These are phyloP conservation scores for Eucalyptus coolabah DNA, from an alignment of 345 rosid species.

Conservation along the genomic window DNA sequence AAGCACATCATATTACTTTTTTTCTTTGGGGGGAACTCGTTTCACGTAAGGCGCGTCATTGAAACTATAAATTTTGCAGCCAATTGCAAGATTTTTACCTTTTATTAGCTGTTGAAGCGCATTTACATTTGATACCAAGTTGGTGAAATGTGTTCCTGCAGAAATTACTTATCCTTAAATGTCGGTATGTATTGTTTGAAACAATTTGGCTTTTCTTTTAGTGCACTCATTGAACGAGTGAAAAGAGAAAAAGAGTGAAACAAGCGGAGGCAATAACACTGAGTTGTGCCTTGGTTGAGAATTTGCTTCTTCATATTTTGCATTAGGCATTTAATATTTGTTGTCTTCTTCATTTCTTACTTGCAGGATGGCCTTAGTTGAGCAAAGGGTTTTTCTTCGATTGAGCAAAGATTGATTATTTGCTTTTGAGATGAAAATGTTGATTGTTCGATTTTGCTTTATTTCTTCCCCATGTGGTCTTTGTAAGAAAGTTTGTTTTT, in stretches of 20 bases:
- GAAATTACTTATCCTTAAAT: not conserved
- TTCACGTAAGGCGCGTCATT: not conserved
- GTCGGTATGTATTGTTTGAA: not conserved
- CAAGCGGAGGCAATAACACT: rapidly evolving
- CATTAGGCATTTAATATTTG: no score
- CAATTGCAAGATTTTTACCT: not conserved
- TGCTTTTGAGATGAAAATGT: no score
- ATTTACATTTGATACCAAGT: not conserved
- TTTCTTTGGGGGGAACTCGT: not conserved
- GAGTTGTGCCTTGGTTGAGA: no score
- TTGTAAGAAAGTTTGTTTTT: no score
- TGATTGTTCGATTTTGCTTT: no score
- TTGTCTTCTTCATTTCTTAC: no score
- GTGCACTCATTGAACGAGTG: not conserved
- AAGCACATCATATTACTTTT: not conserved
- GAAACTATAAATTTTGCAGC: rapidly evolving
- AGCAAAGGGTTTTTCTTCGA: no score
- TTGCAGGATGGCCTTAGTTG: no score
- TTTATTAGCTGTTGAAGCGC: rapidly evolving
- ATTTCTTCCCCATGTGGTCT: no score
- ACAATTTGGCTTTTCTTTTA: not conserved
- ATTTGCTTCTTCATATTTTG: no score
- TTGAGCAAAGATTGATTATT: no score
- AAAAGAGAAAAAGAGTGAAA: not conserved
- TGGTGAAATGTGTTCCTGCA: not conserved